These are phyloP conservation scores for Mycena sp. DNA, from an alignment of 1,284 basidiomycete species.

Conservation along the genomic window DNA sequence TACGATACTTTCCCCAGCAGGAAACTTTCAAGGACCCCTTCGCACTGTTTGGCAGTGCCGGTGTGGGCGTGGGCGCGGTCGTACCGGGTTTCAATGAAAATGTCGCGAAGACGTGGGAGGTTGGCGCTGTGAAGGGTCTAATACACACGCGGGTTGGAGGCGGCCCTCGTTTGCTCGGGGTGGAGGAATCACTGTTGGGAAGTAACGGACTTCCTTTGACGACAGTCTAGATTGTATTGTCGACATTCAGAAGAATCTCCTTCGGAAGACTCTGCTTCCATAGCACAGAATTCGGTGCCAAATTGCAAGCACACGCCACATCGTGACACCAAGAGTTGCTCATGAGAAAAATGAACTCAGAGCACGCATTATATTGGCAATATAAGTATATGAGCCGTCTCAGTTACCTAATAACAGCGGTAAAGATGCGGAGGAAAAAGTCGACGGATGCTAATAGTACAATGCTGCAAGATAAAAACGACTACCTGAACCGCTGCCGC, in stretches of 20 bases:
- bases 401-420: neutral
- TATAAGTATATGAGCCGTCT: neutral
- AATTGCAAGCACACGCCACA: neutral
- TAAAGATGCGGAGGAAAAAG: neutral
- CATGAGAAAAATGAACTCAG: too few species aligned
- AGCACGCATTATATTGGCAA: too few species aligned
- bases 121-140: constrained; percentile 85
- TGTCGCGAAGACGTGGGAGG: constrained; percentile 78
- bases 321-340: too few species aligned
- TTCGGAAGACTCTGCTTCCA: too few species aligned
- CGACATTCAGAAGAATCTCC: constrained; percentile 60
- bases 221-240: constrained; percentile 12
- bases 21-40: constrained; percentile 82
- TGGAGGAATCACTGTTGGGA: constrained; percentile 65
- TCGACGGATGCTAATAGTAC: constrained; percentile 15
- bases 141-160: constrained; percentile 95
- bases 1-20: constrained; percentile 86
- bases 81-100: constrained; percentile 80
- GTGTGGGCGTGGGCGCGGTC: constrained; percentile 54
- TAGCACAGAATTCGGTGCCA: constrained; percentile 2
- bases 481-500: constrained; percentile 46
- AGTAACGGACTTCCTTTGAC: constrained; percentile 63
- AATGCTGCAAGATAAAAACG: constrained; percentile 8
- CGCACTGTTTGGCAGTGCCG: constrained; percentile 59
- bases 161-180: constrained; percentile 77